Base-by-base conservation (phyloP, 768 basidiomycete species). In the Mycena olivaceomarginata region DNA sequence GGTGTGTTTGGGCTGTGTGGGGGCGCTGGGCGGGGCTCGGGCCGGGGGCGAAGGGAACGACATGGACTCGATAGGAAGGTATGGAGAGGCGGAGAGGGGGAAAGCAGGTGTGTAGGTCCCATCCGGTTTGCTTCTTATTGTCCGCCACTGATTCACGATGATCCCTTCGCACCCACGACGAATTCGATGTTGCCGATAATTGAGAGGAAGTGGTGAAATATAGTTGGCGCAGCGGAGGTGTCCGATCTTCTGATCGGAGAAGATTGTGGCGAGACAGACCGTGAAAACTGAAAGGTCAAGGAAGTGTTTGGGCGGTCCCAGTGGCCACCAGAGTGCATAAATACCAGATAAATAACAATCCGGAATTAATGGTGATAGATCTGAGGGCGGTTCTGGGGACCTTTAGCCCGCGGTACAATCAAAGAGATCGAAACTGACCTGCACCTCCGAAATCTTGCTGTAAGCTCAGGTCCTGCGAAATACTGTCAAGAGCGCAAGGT, bases 101-200 rank as follows among this genome's bases (percentile, higher is more conserved):
- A 31, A 31, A 31, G 31, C 31, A 31, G 31, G 31, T 31, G 31
- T 31, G 31, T 31, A 31, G 31, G 31, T 31, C 4, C 31, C 31
- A 20, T 25, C n/a, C 41, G 13, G 25, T 53, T 51, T 69, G 67
- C 43, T 70, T 57, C 41, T 43, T 39, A 13, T 63, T 48, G 25
- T 71, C n/a, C 20, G 53, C 46, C n/a, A 7, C 70, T 57, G 63
- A 40, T 41, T 9, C 15, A 45, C n/a, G 51, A 53, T 66, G 16
- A 72, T 25, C 25, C 37, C 46, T 72, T 64, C 62, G 51, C 63
- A 63, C 57, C 22, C n/a, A 65, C 39, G 67, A 12, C 48, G 48
- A 22, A n/a, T 56, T 39, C 18, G 67, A 56, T 57, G 41, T 5
- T 43, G 60, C 60, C 40, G 63, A 45, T 45, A 25, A 65, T 13